A percentile compares a stretch with the other conserved stretches of the same genome.
phyloP scores from a whole-genome alignment of 2,329 filamentous ascomycete genomes.

The Amesomyces nigricolor region DNA sequence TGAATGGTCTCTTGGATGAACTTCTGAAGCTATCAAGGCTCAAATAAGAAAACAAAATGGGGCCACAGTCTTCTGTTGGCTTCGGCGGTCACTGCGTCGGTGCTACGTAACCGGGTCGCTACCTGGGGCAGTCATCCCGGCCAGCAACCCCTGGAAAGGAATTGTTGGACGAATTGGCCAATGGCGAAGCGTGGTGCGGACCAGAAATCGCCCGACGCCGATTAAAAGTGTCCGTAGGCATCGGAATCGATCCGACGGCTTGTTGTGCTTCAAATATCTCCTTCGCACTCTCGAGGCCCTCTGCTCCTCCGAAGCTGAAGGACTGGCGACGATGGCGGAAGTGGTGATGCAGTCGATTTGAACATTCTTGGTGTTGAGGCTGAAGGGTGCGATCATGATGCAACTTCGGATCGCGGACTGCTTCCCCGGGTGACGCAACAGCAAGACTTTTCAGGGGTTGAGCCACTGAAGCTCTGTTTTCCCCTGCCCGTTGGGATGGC shows the following conservation, averaged over 20 bases:
- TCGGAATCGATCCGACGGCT: neutral
- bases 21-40: neutral
- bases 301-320: neutral
- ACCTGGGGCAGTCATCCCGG: neutral
- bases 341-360: neutral
- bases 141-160: neutral
- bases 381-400: slow-evolving; percentile 2
- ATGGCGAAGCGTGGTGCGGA: neutral
- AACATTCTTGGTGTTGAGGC: neutral
- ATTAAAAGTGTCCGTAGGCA: slow-evolving; percentile 12
- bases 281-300: neutral
- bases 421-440: neutral
- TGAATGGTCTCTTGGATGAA: neutral
- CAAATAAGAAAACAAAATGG: slow-evolving; percentile 5
- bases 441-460: neutral
- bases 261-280: neutral
- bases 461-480: no score
- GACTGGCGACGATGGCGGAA: neutral
- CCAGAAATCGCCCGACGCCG: slow-evolving; percentile 10
- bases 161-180: neutral
- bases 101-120: slow-evolving; percentile 2
- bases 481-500: slow-evolving; percentile 3
- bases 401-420: slow-evolving; percentile 5
- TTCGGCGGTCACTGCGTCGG: neutral
- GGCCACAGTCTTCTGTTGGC: slow-evolving; percentile 12